Evolutionary conservation across 2,329 filamentous ascomycete species (phyloP).

Genomic region (Pseudocercospora fijiensis): DNA sequence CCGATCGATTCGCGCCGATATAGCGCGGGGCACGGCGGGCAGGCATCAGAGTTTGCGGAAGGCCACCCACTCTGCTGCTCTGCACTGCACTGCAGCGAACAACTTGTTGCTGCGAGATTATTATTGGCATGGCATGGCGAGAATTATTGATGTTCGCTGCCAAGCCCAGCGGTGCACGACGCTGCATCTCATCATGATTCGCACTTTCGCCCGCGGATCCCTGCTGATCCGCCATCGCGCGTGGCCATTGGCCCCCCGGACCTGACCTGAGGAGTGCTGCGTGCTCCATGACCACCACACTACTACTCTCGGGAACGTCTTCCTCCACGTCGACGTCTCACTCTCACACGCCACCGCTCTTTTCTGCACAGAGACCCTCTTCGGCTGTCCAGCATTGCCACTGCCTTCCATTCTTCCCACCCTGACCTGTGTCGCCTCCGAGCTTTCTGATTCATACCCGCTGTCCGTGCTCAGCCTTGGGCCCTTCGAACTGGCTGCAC

Average conservation of each 20-base stretch:
- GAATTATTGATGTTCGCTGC: no score
- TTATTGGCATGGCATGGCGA: no score
- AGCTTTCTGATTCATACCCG: conserved; percentile 6
- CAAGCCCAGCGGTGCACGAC: no score
- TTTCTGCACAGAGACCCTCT: conserved; percentile 3
- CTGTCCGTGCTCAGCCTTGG: conserved; percentile 2
- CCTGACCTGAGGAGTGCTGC: background rate
- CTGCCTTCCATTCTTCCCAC: conserved; percentile 6
- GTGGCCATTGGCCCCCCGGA: background rate
- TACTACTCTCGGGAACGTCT: background rate
- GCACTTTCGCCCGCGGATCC: conserved; percentile 9
- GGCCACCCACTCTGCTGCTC: no score
- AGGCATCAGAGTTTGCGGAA: background rate
- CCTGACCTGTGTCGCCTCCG: conserved; percentile 5
- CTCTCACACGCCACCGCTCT: background rate
- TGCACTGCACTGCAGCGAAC: conserved; percentile 2
- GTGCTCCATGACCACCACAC: conserved; percentile 13
- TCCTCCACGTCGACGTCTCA: conserved; percentile 6
- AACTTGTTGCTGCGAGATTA: background rate
- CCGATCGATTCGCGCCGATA: background rate
- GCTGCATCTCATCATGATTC: conserved; percentile 1
- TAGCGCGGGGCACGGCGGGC: background rate
- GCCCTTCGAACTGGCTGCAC: no score
- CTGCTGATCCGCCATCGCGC: conserved; percentile 12
- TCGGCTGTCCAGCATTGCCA: conserved; percentile 7